Base-by-base conservation (phyloP, 306 rosid species). In the Aeschynomene evenia region DNA sequence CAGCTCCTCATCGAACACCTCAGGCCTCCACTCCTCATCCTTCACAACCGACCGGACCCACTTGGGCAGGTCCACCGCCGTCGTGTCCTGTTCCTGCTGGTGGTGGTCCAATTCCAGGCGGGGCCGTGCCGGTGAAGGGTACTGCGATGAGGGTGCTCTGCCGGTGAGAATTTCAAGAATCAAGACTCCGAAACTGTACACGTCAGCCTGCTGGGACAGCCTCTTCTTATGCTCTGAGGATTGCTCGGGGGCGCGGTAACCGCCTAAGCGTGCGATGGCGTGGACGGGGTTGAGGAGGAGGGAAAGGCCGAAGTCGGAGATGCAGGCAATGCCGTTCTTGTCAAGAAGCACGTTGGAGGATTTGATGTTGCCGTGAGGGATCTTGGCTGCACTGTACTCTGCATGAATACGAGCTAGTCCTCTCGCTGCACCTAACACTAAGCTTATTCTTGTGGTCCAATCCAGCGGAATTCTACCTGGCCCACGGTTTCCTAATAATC, bases 401-500 rank as follows among this genome's bases (percentile, higher is more conserved):
- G 80, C 91, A 26, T 94, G 99, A 56, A 94, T 89, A 23, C 85
- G 11, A 1, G 91, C 95, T 4, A 94, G 85, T 0, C 99, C 99
- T 28, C 87, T 85, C 7, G 95, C 97, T 9, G 99, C 96, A 0
- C 97, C 99, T 8, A 94, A 68, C 63, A 86, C 80, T 79, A 94
- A 76, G 84, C 96, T 91, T 76, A 94, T 83, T 75, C 99, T 87
- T n/a, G 97, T 94, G 6, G 97, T 94, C 99, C 99, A 94, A 80
- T 94, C 99, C 64, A 94, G 52, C 11, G 99, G 97, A 75, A 94
- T 94, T 73, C 97, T 84, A 3, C 99, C 99, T 1, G 95, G 91
- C 11, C 99, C 99, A 1, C 99, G 86, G 73, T 94, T 90, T 33
- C 96, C 98, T 91, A 33, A 33, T 6, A 33, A 9, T 37, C 43